These are phyloP conservation scores for Scutellaria barbata DNA, from an alignment of 257 asterid genomes.

Conservation along the genomic window DNA sequence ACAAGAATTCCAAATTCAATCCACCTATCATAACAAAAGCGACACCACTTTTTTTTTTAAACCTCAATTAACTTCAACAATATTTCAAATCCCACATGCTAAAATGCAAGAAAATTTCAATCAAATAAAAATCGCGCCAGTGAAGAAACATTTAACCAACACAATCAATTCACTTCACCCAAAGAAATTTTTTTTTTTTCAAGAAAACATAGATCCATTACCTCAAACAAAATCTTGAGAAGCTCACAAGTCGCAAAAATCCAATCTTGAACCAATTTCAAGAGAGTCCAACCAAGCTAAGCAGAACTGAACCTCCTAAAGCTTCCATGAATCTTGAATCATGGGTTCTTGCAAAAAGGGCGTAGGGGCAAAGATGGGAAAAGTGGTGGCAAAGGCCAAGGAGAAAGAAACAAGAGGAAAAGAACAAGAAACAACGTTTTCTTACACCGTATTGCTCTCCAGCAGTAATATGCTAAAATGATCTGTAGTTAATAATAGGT, in stretches of 20 bases:
- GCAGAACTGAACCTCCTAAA: slow-evolving; percentile 20
- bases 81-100: slow-evolving; percentile 26
- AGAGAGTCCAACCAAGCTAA: slow-evolving; percentile 32
- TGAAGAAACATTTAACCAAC: slow-evolving; percentile 10
- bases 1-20: slow-evolving; percentile 33
- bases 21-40: slow-evolving; percentile 12
- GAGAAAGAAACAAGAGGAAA: slow-evolving; percentile 23
- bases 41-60: not conserved
- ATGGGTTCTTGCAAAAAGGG: slow-evolving; percentile 25
- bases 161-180: not conserved
- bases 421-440: slow-evolving; percentile 26
- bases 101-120: slow-evolving; percentile 26
- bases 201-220: slow-evolving; percentile 37
- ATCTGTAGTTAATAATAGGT: slow-evolving; percentile 24
- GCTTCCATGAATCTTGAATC: slow-evolving; percentile 46
- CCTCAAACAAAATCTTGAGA: slow-evolving; percentile 35
- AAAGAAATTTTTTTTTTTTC: slow-evolving; percentile 6
- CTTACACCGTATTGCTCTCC: not conserved
- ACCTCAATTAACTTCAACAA: slow-evolving; percentile 21
- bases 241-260: slow-evolving; percentile 6
- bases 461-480: slow-evolving; percentile 7
- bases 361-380: slow-evolving; percentile 33
- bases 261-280: slow-evolving; percentile 29
- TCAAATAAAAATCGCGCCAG: slow-evolving; percentile 25
- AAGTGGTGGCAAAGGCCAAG: slow-evolving; percentile 31